Evolutionary conservation across 2,329 filamentous ascomycete species (phyloP).

Genomic region (Diaporthe citriasiana): DNA sequence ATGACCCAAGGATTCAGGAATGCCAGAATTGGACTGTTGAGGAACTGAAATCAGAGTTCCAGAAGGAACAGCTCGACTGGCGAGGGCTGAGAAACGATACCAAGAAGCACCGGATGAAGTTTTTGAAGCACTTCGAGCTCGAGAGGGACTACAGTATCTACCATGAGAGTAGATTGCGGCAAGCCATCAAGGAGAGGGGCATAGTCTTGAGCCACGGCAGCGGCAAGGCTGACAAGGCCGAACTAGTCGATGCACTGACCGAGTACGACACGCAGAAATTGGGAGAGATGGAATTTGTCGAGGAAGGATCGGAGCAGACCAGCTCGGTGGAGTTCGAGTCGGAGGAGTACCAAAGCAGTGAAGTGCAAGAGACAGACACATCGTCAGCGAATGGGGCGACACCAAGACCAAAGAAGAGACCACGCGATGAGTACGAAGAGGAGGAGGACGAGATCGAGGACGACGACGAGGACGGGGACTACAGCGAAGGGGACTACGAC

Average conservation of each 20-base stretch:
- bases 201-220: not conserved
- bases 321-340: not conserved
- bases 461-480: not conserved
- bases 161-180: not conserved
- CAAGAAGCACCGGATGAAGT: slow-evolving; percentile 1
- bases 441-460: not conserved
- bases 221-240: not conserved
- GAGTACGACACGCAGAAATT: not conserved
- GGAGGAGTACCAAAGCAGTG: slow-evolving; percentile 13
- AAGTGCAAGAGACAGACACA: not conserved
- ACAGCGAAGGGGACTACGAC: too few relatives aligned
- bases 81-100: not conserved
- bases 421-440: not conserved
- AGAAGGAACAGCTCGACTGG: slow-evolving; percentile 7
- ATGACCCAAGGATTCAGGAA: not conserved
- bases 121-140: slow-evolving; percentile 21
- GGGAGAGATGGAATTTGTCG: not conserved
- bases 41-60: not conserved
- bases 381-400: not conserved
- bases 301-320: not conserved
- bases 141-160: slow-evolving; percentile 26
- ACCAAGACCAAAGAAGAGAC: not conserved
- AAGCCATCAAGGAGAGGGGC: not conserved
- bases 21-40: slow-evolving; percentile 5
- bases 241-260: not conserved